These are phyloP conservation scores for Lipomyces sp. DNA, from an alignment of 805 yeast species.

Conservation along the genomic window DNA sequence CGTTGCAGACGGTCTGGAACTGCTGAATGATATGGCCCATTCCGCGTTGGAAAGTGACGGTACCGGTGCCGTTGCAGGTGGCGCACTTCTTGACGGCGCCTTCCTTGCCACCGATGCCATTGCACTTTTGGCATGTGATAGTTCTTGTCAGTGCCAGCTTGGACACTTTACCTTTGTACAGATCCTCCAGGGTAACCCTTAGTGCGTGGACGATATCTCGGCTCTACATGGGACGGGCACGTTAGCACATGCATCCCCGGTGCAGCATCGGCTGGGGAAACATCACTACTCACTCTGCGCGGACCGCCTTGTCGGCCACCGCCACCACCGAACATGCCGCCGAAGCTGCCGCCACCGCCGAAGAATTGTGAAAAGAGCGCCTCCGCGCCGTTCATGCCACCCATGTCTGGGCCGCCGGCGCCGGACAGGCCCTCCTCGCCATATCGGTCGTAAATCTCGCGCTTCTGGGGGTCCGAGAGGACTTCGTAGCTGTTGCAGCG, in stretches of 20 bases:
- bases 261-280: background rate
- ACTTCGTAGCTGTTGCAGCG: conserved; percentile 54
- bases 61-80: conserved; percentile 87
- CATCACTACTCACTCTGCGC: conserved; percentile 17
- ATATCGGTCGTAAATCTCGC: conserved; percentile 80
- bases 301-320: conserved; percentile 36
- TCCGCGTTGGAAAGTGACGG: conserved; percentile 88
- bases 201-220: conserved; percentile 88
- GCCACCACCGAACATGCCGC: conserved; percentile 41
- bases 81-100: conserved; percentile 85
- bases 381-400: conserved; percentile 66
- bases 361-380: conserved; percentile 79
- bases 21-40: conserved; percentile 99
- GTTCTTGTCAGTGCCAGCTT: conserved; percentile 94
- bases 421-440: conserved; percentile 92
- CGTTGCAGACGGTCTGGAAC: conserved; percentile 91
- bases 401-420: conserved; percentile 66
- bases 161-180: conserved; percentile 89
- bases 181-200: conserved; percentile 82
- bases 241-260: too few species aligned
- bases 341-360: conserved; percentile 54
- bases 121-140: conserved; percentile 79
- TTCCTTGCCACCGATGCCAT: conserved; percentile 94
- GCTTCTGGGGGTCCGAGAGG: conserved; percentile 81
- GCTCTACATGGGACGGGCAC: too few species aligned